Evolutionary conservation across 352 stramenopile genomes (phyloP).

Genomic region (Globisporangium echinulatum): DNA sequence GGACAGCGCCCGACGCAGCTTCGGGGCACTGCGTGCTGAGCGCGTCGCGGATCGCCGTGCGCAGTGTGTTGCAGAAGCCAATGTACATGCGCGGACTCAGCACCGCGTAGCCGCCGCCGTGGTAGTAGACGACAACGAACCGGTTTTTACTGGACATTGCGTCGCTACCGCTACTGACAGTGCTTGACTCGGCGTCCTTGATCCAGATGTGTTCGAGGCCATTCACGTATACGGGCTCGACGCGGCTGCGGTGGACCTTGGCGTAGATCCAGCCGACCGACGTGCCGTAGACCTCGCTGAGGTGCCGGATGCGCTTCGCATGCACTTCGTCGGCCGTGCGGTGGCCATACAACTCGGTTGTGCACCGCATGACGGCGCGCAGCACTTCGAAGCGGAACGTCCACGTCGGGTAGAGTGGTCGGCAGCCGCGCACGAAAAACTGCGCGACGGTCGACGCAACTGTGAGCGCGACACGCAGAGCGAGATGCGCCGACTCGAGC

Average conservation of each 20-base stretch:
- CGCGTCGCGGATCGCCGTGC: background rate
- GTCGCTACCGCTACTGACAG: background rate
- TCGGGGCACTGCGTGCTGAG: background rate
- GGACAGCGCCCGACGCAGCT: background rate
- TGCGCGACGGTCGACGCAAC: slow-evolving; percentile 1
- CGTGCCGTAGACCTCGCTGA: slow-evolving; percentile 17
- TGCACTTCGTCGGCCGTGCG: slow-evolving; percentile 15
- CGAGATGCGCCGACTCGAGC: slow-evolving; percentile 6
- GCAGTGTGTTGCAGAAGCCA: slow-evolving; percentile 11
- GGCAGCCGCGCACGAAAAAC: slow-evolving; percentile 12
- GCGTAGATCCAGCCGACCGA: slow-evolving; percentile 21
- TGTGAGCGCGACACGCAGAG: background rate
- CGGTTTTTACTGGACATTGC: background rate
- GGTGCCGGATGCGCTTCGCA: slow-evolving; percentile 16
- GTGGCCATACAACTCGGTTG: slow-evolving; percentile 18
- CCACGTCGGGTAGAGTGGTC: slow-evolving; percentile 25
- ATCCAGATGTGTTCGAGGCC: slow-evolving; percentile 45
- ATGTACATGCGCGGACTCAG: slow-evolving; percentile 37
- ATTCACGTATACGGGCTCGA: slow-evolving; percentile 24
- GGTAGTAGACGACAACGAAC: slow-evolving; percentile 33
- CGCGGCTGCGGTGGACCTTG: slow-evolving; percentile 10
- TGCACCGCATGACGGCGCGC: slow-evolving; percentile 13
- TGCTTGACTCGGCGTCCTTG: background rate
- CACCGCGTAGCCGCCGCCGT: slow-evolving; percentile 37
- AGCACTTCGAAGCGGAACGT: slow-evolving; percentile 28